Evolutionary conservation across 768 basidiomycete genomes (phyloP).

Genomic region (Rhizopogon sp.): DNA sequence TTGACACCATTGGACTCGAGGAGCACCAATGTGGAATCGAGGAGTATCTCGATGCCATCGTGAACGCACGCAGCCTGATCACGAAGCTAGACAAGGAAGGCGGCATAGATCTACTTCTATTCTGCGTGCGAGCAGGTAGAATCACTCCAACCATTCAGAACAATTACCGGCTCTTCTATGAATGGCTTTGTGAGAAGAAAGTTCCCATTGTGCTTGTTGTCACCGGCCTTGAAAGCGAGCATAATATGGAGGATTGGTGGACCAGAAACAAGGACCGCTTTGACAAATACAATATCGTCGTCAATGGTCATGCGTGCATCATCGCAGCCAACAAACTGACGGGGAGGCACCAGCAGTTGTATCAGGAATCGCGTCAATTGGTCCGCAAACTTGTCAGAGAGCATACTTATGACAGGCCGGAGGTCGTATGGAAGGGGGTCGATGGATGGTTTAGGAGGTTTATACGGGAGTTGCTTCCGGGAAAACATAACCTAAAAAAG

Average conservation of each 20-base stretch:
- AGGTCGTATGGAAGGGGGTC: no score
- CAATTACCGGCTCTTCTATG: slow-evolving; percentile 31
- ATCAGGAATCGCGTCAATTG: slow-evolving; percentile 11
- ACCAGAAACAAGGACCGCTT: slow-evolving; percentile 13
- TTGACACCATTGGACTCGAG: slow-evolving; percentile 30
- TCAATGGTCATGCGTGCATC: slow-evolving; percentile 28
- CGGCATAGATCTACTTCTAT: slow-evolving; percentile 28
- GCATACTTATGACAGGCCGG: no score
- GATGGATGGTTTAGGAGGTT: no score
- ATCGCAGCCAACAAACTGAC: slow-evolving; percentile 13
- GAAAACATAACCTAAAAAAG: no score
- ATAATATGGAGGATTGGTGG: slow-evolving; percentile 18
- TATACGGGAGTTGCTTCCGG: no score
- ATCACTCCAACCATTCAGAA: slow-evolving; percentile 24
- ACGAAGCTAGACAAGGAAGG: slow-evolving; percentile 24
- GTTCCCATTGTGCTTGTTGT: slow-evolving; percentile 29
- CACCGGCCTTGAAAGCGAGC: slow-evolving; percentile 25
- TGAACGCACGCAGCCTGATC: slow-evolving; percentile 30
- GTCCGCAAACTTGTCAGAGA: no score
- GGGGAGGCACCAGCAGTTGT: slow-evolving; percentile 17
- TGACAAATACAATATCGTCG: slow-evolving; percentile 16
- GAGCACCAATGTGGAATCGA: slow-evolving; percentile 16
- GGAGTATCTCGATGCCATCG: slow-evolving; percentile 24
- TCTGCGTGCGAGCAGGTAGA: slow-evolving; percentile 29
- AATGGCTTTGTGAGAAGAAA: slow-evolving; percentile 32